These are phyloP conservation scores for Lepidium didymum DNA, from an alignment of 345 rosid genomes.

Conservation along the genomic window DNA sequence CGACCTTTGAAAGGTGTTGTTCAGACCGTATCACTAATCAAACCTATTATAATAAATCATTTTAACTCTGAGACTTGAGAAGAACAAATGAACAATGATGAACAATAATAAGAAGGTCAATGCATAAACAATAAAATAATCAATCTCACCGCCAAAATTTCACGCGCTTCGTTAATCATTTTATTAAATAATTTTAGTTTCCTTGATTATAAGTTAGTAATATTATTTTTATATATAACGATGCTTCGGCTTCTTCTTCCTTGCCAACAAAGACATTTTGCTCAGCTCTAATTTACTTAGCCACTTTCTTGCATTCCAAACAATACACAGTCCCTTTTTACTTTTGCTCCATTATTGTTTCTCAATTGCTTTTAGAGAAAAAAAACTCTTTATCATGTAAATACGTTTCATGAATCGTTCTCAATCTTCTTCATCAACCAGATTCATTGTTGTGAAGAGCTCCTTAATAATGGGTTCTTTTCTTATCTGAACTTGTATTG, in stretches of 20 bases:
- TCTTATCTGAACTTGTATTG: neutral
- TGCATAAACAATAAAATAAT: too few species aligned
- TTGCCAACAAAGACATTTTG: slow-evolving; percentile 10
- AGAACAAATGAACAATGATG: too few species aligned
- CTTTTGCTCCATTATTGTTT: slow-evolving; percentile 1
- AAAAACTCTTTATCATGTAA: slow-evolving; percentile 20
- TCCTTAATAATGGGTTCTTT: neutral
- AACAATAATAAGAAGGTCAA: too few species aligned
- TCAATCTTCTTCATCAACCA: slow-evolving; percentile 4
- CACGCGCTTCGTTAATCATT: neutral
- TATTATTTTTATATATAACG: neutral
- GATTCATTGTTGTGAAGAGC: slow-evolving; percentile 19
- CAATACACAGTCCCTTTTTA: neutral
- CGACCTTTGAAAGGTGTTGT: too few species aligned
- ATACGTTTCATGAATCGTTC: slow-evolving; percentile 2
- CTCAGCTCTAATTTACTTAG: slow-evolving; percentile 12
- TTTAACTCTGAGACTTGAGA: too few species aligned
- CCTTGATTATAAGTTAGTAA: neutral
- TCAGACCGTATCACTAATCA: too few species aligned
- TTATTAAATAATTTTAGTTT: neutral
- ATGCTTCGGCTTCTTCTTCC: slow-evolving; percentile 18
- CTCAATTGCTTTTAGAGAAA: neutral
- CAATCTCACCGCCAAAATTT: too few species aligned
- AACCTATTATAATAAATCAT: too few species aligned
- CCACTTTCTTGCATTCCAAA: slow-evolving; percentile 19